Conservation (phyloP, 2,329 filamentous ascomycete species). For the Fusarium anthophilum region DNA sequence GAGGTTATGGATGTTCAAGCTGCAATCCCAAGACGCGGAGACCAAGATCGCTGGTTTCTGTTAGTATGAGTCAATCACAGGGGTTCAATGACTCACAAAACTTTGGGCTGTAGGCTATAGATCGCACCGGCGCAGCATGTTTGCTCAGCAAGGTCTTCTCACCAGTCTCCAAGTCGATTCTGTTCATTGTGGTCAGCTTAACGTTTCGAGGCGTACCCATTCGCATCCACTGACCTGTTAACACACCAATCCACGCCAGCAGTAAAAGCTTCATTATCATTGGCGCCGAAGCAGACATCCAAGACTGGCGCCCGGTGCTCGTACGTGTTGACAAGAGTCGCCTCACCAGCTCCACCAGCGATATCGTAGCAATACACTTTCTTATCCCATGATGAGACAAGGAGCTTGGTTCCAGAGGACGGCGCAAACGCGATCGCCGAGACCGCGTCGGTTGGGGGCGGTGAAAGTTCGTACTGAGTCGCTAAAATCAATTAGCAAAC, state of each 20-base stretch:
- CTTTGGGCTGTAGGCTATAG: conserved; percentile 81
- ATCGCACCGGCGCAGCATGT: conserved; percentile 82
- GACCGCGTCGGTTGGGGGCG: conserved; percentile 86
- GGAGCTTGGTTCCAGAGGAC: conserved; percentile 74
- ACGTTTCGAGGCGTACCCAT: neutral
- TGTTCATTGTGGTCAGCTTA: conserved; percentile 39
- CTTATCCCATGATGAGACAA: conserved; percentile 96
- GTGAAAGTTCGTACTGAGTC: conserved; percentile 83
- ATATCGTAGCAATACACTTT: conserved; percentile 90
- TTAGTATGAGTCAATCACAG: conserved; percentile 21
- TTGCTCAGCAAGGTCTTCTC: conserved; percentile 79
- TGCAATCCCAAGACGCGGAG: conserved; percentile 93
- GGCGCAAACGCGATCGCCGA: conserved; percentile 89
- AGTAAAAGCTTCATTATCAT: conserved; percentile 84
- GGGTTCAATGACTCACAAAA: conserved; percentile 62
- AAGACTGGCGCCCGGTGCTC: conserved; percentile 87
- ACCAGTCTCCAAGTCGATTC: conserved; percentile 75
- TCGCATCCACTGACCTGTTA: conserved; percentile 63
- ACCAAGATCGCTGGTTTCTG: conserved; percentile 71
- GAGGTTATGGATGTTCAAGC: conserved; percentile 83
- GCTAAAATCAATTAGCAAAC: conserved; percentile 51
- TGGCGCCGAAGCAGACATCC: conserved; percentile 88
- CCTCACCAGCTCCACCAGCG: conserved; percentile 63
- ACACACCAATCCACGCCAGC: conserved; percentile 90
- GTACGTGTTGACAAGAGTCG: conserved; percentile 72